Percentiles rank a stretch among this genome's conserved stretches.
phyloP scores from a whole-genome alignment of 306 rosid genomes.

The Inga oerstediana region DNA sequence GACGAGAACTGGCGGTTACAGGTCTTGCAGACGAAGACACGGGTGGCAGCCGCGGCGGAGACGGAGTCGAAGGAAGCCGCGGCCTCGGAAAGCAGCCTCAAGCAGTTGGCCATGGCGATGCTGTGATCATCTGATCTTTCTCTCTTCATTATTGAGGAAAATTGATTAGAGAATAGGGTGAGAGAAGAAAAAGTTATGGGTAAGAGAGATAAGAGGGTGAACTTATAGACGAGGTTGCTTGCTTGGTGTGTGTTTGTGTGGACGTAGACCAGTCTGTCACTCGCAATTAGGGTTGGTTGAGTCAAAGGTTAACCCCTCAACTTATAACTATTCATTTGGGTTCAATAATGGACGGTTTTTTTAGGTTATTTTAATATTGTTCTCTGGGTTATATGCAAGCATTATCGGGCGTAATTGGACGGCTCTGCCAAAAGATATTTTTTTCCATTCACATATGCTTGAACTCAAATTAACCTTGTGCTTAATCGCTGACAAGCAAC shows the following conservation, averaged over 20 bases:
- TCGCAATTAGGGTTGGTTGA: background rate
- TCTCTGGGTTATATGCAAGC: too few species aligned
- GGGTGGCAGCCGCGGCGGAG: constrained; percentile 21
- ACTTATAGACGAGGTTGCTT: background rate
- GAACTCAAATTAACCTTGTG: too few species aligned
- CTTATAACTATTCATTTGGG: background rate
- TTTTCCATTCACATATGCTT: too few species aligned
- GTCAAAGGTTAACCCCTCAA: background rate
- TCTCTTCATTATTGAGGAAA: constrained; percentile 63
- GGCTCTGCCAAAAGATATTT: too few species aligned
- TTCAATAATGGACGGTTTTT: background rate
- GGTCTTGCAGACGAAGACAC: constrained; percentile 94
- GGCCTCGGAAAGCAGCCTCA: constrained; percentile 78
- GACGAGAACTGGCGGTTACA: constrained; percentile 84
- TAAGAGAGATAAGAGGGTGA: background rate
- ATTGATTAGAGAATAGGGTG: background rate
- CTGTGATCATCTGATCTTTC: constrained; percentile 41
- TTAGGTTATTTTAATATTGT: too few species aligned
- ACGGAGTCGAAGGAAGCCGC: background rate
- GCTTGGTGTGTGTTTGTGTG: background rate
- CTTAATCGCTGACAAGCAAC: too few species aligned
- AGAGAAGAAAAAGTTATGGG: background rate
- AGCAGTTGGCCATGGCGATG: constrained; percentile 74
- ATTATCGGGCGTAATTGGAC: too few species aligned
- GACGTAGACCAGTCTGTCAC: background rate